Evolutionary conservation across 1,284 basidiomycete genomes (phyloP), one percentile per base, ranked within the genome.

Genomic region (Ceratobasidium sp.): DNA sequence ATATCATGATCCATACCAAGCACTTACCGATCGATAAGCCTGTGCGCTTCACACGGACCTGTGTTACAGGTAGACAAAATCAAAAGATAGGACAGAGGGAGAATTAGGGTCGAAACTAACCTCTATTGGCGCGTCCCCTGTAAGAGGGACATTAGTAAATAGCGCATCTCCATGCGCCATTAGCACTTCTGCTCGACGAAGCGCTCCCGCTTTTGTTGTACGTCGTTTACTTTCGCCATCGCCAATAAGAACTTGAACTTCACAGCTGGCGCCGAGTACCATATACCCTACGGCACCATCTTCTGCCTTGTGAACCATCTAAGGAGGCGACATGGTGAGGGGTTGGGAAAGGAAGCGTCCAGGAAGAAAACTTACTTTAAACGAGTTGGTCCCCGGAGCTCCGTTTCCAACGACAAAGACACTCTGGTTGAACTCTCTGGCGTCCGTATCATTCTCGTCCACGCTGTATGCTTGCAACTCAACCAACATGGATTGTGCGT

Each of bases 81-180:
- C 19, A 33, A 14, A 15, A 14, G n/a, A n/a, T n/a, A n/a, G n/a
- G n/a, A n/a, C n/a, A n/a, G n/a, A 36, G 11, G 24, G 27, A 45
- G 14, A 27, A 14, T 2, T 4, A n/a, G 24, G n/a, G 36, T 11
- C 11, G n/a, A 36, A 29, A 41, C 66, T 36, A 3, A 69, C 69
- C 48, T 72, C 69, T 7, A 72, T 59, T 2, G 69, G 69, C 22
- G 54, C 17, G 27, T 72, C 69, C 24, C 56, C 69, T 2, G 19
- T 3, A 8, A 48, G 27, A 1, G 69, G 69, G 7, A 41, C 36
- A 31, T 24, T 45, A 9, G 57, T 72, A 19, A 72, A 47, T 0
- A 72, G 27, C 9, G 48, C 69, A 48, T 72, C 69, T 41, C 69
- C 69, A 27, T 72, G 69, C 19, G 69, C 69, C 50, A 72, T 47